These are phyloP conservation scores for Ceratopteris richardii DNA, from an alignment of 75 land plant genomes.

Conservation along the genomic window DNA sequence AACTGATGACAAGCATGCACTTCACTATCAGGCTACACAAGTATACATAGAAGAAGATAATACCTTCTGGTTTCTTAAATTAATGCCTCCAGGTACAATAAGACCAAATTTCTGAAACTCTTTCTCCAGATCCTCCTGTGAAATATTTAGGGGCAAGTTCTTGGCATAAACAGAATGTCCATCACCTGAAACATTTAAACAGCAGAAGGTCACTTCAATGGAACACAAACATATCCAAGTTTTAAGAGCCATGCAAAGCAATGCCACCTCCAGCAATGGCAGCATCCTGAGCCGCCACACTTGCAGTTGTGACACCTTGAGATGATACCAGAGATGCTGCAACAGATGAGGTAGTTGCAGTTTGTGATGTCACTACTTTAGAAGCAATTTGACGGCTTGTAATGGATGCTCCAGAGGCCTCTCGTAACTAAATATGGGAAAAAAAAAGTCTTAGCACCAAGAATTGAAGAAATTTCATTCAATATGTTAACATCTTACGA, in stretches of 20 bases:
- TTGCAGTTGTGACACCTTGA: too few relatives aligned
- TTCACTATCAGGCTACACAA: neutral
- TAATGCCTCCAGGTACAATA: slow-evolving; percentile 60
- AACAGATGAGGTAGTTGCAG: neutral
- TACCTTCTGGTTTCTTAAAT: slow-evolving; percentile 61
- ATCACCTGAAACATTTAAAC: slow-evolving; percentile 41
- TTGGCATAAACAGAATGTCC: slow-evolving; percentile 62
- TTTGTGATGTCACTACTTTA: neutral
- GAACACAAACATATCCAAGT: too few relatives aligned
- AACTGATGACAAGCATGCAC: too few relatives aligned
- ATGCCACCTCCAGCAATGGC: too few relatives aligned
- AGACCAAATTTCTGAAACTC: slow-evolving; percentile 75
- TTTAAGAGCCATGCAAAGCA: too few relatives aligned
- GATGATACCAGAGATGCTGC: too few relatives aligned
- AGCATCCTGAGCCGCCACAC: too few relatives aligned
- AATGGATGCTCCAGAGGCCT: slow-evolving; percentile 2
- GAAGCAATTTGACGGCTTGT: neutral
- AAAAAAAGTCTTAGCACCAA: too few relatives aligned
- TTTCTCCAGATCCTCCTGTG: slow-evolving; percentile 44
- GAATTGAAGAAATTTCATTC: too few relatives aligned
- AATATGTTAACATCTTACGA: slow-evolving; percentile 10
- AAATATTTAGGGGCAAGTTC: slow-evolving; percentile 52
- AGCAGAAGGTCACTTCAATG: too few relatives aligned
- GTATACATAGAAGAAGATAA: neutral
- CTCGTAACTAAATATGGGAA: too few relatives aligned